Percentiles rank a stretch among this genome's conserved stretches.
phyloP scores from a whole-genome alignment of 1,139 yeast genomes.

The Geotrichum reessii region DNA sequence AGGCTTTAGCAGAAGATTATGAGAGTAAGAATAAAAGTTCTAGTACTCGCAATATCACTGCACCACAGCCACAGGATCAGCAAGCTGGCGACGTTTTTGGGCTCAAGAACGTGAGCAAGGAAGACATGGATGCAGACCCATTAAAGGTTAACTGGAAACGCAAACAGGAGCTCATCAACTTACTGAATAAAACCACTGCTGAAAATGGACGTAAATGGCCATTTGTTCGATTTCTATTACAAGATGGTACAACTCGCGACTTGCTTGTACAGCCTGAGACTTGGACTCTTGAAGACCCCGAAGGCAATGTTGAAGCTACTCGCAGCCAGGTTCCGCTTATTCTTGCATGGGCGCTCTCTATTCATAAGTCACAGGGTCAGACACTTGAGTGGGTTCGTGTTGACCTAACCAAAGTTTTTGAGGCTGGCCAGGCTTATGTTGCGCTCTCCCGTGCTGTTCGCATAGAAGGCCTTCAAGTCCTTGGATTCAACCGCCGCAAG shows the following conservation, averaged over 20 bases:
- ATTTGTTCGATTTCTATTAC: slow-evolving; percentile 63
- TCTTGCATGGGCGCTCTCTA: slow-evolving; percentile 91
- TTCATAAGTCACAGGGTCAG: slow-evolving; percentile 96
- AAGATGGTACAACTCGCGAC: slow-evolving; percentile 68
- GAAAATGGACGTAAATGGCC: slow-evolving; percentile 44
- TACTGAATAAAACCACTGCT: slow-evolving; percentile 14
- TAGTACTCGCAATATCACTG: not conserved
- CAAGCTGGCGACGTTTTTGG: not conserved
- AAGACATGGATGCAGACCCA: slow-evolving; percentile 20
- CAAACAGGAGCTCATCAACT: slow-evolving; percentile 33
- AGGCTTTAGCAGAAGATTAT: not conserved
- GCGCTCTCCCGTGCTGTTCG: slow-evolving; percentile 84
- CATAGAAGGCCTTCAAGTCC: slow-evolving; percentile 70
- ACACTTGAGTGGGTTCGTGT: slow-evolving; percentile 78
- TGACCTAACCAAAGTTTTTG: slow-evolving; percentile 71
- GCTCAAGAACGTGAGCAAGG: slow-evolving; percentile 2
- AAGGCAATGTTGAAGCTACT: slow-evolving; percentile 47
- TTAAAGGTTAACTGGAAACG: slow-evolving; percentile 25
- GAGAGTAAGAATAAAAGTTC: not conserved
- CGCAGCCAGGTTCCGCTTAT: slow-evolving; percentile 71
- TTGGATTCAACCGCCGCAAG: slow-evolving; percentile 55
- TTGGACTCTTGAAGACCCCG: slow-evolving; percentile 62
- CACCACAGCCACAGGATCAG: not conserved
- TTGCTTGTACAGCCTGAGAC: slow-evolving; percentile 68
- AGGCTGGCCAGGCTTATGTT: slow-evolving; percentile 92